Evolutionary conservation across 23 red algal species (phyloP).

Genomic region (Gracilaria caudata): DNA sequence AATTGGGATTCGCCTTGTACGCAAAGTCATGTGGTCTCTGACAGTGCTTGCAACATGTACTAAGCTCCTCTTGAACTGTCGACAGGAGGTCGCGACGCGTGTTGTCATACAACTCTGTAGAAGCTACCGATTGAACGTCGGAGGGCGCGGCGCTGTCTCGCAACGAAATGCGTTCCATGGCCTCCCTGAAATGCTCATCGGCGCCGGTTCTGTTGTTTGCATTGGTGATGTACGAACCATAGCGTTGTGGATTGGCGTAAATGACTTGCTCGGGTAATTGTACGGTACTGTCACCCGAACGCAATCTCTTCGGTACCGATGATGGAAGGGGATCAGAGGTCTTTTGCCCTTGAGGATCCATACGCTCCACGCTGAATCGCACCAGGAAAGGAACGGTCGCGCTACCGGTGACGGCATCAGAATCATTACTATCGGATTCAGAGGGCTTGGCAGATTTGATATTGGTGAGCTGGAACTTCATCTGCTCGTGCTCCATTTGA

Average conservation of each 20-base stretch:
- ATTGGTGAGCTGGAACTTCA: slow-evolving; percentile 30
- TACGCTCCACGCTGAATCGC: not conserved
- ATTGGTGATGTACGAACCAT: not conserved
- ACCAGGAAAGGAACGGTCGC: slow-evolving; percentile 5
- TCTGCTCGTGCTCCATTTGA: slow-evolving; percentile 64
- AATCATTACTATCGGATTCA: not conserved
- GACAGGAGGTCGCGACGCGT: slow-evolving; percentile 33
- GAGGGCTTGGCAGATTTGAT: not conserved
- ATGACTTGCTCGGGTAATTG: slow-evolving; percentile 20
- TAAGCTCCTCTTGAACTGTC: slow-evolving; percentile 23
- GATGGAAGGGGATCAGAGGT: not conserved
- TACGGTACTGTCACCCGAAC: not conserved
- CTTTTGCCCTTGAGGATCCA: not conserved
- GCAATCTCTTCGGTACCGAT: slow-evolving; percentile 4
- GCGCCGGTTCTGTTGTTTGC: slow-evolving; percentile 1
- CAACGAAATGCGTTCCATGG: slow-evolving; percentile 32
- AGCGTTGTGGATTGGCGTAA: slow-evolving; percentile 22
- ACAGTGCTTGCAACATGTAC: slow-evolving; percentile 47
- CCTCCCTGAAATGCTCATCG: slow-evolving; percentile 12
- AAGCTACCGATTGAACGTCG: slow-evolving; percentile 2
- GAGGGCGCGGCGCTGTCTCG: not conserved
- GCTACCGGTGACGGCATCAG: not conserved
- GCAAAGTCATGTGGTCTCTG: slow-evolving; percentile 26
- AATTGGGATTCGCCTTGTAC: slow-evolving; percentile 15
- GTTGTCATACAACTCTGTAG: slow-evolving; percentile 30